Conservation (phyloP, 2,329 filamentous ascomycete genomes). For the Simplicillium aogashimaense region DNA sequence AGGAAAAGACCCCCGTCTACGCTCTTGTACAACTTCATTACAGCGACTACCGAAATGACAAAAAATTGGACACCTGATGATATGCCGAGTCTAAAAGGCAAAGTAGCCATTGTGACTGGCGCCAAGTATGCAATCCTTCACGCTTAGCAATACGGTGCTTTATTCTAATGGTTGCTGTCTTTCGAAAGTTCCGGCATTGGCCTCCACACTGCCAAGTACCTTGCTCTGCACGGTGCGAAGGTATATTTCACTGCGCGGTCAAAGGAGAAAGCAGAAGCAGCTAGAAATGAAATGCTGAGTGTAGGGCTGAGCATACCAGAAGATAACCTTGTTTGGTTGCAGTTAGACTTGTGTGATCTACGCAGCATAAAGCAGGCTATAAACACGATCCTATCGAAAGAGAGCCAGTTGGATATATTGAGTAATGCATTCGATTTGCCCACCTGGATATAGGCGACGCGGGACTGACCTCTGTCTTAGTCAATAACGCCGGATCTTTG, state of each 20-base stretch:
- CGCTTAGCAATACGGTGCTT: background rate
- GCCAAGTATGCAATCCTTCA: constrained; percentile 10
- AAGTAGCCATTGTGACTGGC: constrained; percentile 15
- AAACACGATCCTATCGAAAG: constrained; percentile 10
- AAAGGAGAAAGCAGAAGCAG: constrained; percentile 9
- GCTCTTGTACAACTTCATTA: no score
- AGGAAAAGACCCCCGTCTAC: no score
- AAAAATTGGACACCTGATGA: no score
- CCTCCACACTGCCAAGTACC: constrained; percentile 12
- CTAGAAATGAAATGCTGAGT: constrained; percentile 4
- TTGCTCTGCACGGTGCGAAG: constrained; percentile 14
- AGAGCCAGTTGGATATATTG: constrained; percentile 15
- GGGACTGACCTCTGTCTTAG: constrained; percentile 6
- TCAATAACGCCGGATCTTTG: constrained; percentile 14
- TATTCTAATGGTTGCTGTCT: background rate
- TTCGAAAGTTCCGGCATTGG: constrained; percentile 13
- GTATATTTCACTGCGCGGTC: constrained; percentile 15
- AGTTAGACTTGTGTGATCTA: constrained; percentile 14
- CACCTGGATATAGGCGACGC: background rate
- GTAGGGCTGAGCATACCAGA: constrained; percentile 6
- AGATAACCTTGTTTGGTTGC: constrained; percentile 9
- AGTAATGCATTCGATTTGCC: constrained; percentile 8
- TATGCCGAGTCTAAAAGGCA: constrained; percentile 13
- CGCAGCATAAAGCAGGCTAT: constrained; percentile 11
- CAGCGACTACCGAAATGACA: no score